A percentile compares a stretch with the other conserved stretches of the same genome.
phyloP scores from a whole-genome alignment of 176 grass and related monocot species.

The Paspalum vaginatum region DNA sequence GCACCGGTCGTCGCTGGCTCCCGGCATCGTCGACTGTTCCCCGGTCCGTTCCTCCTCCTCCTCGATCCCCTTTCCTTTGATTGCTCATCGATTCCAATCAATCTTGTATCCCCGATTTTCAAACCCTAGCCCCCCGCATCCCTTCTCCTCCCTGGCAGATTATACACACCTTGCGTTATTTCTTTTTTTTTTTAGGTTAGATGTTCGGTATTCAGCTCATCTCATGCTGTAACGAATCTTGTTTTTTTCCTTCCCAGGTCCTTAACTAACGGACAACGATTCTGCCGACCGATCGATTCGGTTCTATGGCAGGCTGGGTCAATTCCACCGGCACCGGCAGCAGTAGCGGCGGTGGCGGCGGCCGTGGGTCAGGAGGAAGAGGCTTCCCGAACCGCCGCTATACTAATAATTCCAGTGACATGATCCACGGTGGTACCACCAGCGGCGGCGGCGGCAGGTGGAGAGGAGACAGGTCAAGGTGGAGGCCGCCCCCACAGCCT shows the following conservation, averaged over 20 bases:
- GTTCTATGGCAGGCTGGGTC: constrained; percentile 47
- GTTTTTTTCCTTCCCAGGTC: neutral
- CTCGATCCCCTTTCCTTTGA: neutral
- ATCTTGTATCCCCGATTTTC: neutral
- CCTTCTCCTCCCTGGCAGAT: neutral
- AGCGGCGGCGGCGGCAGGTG: neutral
- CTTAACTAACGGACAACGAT: neutral
- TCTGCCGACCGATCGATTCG: neutral
- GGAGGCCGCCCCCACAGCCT: neutral
- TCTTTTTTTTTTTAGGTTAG: neutral
- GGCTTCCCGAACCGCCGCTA: constrained; percentile 17
- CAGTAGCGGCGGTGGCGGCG: neutral
- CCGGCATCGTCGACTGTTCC: neutral
- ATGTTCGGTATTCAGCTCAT: neutral
- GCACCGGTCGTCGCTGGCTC: neutral
- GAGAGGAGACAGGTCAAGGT: constrained; percentile 11
- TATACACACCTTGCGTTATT: neutral
- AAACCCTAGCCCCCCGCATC: constrained; percentile 13
- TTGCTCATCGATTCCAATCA: constrained; percentile 1
- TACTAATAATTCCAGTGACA: neutral
- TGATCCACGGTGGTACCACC: neutral
- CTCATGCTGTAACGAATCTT: neutral
- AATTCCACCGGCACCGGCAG: constrained; percentile 19
- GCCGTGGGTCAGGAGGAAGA: constrained; percentile 26
- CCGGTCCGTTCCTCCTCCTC: neutral